These are phyloP conservation scores for Nepenthes gracilis DNA, from an alignment of 148 eudicot species.

Conservation along the genomic window DNA sequence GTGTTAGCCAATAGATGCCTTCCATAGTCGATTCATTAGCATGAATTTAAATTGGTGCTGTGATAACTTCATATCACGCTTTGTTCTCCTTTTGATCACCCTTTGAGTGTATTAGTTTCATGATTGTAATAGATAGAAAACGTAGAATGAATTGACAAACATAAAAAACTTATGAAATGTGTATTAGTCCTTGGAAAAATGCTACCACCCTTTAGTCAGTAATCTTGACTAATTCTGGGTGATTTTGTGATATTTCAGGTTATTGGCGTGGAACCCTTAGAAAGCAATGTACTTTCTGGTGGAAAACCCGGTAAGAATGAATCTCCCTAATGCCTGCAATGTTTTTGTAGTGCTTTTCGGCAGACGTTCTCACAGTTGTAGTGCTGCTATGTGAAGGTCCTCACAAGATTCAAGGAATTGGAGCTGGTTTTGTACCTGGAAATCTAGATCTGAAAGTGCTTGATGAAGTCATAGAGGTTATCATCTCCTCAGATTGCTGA, in stretches of 20 bases:
- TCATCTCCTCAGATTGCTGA: constrained; percentile 2
- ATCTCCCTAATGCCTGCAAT: constrained; percentile 3
- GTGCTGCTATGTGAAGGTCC: constrained; percentile 49
- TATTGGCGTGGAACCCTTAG: constrained; percentile 87
- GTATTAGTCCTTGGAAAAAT: too few relatives aligned
- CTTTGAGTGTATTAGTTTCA: too few relatives aligned
- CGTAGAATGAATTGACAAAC: too few relatives aligned
- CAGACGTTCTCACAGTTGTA: not conserved
- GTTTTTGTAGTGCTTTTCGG: constrained; percentile 4
- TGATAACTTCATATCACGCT: too few relatives aligned
- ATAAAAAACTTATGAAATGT: too few relatives aligned
- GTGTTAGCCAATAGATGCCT: too few relatives aligned
- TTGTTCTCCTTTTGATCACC: too few relatives aligned
- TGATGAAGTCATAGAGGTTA: constrained; percentile 95
- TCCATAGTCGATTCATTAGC: too few relatives aligned
- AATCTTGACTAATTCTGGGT: not conserved
- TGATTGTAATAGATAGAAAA: too few relatives aligned
- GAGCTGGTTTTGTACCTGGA: constrained; percentile 95
- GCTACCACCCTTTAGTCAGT: too few relatives aligned
- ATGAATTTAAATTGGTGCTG: too few relatives aligned
- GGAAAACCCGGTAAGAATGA: constrained; percentile 87
- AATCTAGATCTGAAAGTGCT: constrained; percentile 65
- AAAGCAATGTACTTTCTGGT: constrained; percentile 93
- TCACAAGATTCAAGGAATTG: constrained; percentile 99
- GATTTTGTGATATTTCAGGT: constrained; percentile 32